A percentile compares a stretch with the other conserved stretches of the same genome.
Conservation (phyloP, 176 grass and related monocot genomes). For the Rhynchospora breviuscula region DNA sequence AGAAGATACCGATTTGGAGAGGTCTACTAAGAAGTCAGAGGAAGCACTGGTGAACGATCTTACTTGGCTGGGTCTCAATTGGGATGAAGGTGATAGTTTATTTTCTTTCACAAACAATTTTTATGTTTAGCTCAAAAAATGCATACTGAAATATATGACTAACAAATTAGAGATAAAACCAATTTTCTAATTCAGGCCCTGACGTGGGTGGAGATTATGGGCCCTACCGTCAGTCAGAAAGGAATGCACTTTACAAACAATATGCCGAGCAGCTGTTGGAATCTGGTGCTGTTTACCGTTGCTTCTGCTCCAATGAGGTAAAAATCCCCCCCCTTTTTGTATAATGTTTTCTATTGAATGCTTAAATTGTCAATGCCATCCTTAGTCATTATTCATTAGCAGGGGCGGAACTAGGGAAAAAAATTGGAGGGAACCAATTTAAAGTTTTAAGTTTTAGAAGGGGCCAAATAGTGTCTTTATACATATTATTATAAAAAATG, state of each 20-base stretch:
- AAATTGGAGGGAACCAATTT: too few species aligned
- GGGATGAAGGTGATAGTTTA: constrained; percentile 74
- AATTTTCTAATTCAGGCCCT: constrained; percentile 41
- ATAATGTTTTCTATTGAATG: constrained; percentile 3
- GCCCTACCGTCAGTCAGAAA: constrained; percentile 86
- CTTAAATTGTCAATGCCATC: not conserved
- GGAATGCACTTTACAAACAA: constrained; percentile 83
- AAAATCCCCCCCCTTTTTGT: not conserved
- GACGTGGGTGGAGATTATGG: constrained; percentile 76
- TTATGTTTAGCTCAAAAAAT: not conserved
- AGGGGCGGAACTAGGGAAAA: too few species aligned
- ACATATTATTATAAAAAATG: too few species aligned
- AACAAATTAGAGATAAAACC: not conserved
- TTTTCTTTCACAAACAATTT: not conserved
- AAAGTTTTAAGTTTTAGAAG: too few species aligned
- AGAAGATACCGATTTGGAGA: constrained; percentile 88
- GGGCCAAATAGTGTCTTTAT: too few species aligned
- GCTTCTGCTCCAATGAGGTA: constrained; percentile 92
- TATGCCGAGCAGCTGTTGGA: constrained; percentile 71
- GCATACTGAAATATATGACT: not conserved
- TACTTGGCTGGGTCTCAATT: constrained; percentile 80
- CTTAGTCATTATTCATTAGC: not conserved
- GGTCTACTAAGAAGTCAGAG: constrained; percentile 75
- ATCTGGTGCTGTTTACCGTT: constrained; percentile 72
- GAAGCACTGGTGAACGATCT: constrained; percentile 84